These are phyloP conservation scores for Pichia kudriavzevii DNA, from an alignment of 1,139 yeast genomes.

Conservation along the genomic window DNA sequence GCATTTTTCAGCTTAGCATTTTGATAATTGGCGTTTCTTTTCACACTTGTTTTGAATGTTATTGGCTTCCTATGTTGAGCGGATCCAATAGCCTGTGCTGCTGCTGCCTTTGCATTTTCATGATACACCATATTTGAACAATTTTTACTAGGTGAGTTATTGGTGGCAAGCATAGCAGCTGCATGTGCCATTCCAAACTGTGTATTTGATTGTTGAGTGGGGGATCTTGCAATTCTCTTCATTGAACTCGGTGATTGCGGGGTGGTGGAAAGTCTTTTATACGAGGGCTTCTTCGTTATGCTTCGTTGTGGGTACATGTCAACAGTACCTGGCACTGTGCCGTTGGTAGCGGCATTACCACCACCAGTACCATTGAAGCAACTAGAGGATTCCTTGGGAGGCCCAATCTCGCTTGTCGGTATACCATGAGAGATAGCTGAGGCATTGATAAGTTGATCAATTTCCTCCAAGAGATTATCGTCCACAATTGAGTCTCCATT, in stretches of 20 bases:
- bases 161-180: conserved; percentile 11
- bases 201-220: conserved; percentile 7
- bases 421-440: too few relatives aligned
- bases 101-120: conserved; percentile 13
- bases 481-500: too few relatives aligned
- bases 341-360: too few relatives aligned
- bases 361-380: too few relatives aligned
- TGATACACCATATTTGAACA: not conserved
- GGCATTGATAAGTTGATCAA: too few relatives aligned
- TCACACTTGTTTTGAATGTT: not conserved
- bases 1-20: not conserved
- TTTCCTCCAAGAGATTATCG: too few relatives aligned
- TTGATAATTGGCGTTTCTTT: not conserved
- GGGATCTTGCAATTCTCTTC: too few relatives aligned
- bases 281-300: conserved; percentile 4
- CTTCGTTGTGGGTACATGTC: not conserved
- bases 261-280: conserved; percentile 4
- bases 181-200: conserved; percentile 13
- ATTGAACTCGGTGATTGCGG: conserved; percentile 6
- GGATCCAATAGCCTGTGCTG: too few relatives aligned
- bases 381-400: too few relatives aligned
- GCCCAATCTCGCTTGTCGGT: too few relatives aligned
- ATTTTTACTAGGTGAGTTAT: not conserved
- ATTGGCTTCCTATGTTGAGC: too few relatives aligned
- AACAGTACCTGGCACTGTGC: too few relatives aligned